These are phyloP conservation scores for Globisporangium acanthophoron DNA, from an alignment of 352 stramenopile species.

Conservation along the genomic window DNA sequence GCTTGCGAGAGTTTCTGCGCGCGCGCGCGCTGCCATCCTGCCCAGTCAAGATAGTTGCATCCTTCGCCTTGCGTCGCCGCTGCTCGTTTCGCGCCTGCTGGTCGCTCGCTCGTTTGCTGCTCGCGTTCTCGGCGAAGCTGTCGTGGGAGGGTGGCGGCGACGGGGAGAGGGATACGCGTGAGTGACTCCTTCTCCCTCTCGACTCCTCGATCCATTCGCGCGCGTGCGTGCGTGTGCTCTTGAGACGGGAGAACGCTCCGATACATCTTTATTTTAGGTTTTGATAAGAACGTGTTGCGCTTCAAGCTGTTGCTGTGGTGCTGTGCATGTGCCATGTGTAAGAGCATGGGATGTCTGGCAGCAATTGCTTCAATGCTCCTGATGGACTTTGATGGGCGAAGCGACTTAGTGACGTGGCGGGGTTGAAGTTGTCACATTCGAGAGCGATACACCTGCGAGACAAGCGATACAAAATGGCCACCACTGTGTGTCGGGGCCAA, in stretches of 20 bases:
- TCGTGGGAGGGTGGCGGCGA: too few relatives aligned
- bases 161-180: too few relatives aligned
- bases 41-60: constrained; percentile 15
- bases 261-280: constrained; percentile 22
- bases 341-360: too few relatives aligned
- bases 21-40: neutral
- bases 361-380: too few relatives aligned
- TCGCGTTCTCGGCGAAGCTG: too few relatives aligned
- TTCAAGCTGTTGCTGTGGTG: neutral
- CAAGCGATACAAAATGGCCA: too few relatives aligned
- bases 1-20: neutral
- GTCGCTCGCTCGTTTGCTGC: too few relatives aligned
- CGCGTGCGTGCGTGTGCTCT: neutral
- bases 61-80: constrained; percentile 4
- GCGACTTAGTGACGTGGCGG: too few relatives aligned
- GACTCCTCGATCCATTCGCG: neutral
- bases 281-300: constrained; percentile 8
- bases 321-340: neutral
- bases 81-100: neutral
- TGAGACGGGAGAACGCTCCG: constrained; percentile 12
- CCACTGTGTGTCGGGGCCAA: too few relatives aligned
- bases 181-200: constrained; percentile 2
- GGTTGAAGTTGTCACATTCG: too few relatives aligned
- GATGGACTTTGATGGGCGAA: neutral
- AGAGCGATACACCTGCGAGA: too few relatives aligned